Percentiles rank a stretch among this genome's conserved stretches.
Evolutionary conservation across 495 filamentous ascomycete genomes (phyloP).

Genomic region (Penicillium waksmanii): DNA sequence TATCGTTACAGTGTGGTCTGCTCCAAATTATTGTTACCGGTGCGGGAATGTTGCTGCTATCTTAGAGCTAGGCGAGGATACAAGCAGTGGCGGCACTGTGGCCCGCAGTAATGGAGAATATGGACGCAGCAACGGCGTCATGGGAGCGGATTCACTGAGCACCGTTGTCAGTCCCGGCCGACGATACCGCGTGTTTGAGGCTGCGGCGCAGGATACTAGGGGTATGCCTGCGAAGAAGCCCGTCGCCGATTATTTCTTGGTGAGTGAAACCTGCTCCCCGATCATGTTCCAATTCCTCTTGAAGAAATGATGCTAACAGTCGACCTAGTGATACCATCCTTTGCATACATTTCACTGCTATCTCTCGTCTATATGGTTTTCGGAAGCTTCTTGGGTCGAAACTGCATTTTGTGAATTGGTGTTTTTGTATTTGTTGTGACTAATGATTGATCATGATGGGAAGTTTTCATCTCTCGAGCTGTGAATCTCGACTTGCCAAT

Average conservation of each 20-base stretch:
- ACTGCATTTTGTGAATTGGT: slow-evolving; percentile 31
- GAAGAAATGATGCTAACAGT: slow-evolving; percentile 10
- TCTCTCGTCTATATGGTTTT: slow-evolving; percentile 20
- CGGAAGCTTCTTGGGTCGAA: slow-evolving; percentile 18
- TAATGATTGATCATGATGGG: slow-evolving; percentile 36
- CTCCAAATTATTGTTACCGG: slow-evolving; percentile 97
- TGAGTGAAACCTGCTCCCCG: slow-evolving; percentile 27
- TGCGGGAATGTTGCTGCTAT: slow-evolving; percentile 98
- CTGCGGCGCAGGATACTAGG: slow-evolving; percentile 92
- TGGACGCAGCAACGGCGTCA: slow-evolving; percentile 56
- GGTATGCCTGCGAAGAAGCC: slow-evolving; percentile 99
- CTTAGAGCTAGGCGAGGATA: slow-evolving; percentile 88
- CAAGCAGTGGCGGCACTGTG: slow-evolving; percentile 72
- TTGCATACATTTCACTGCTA: slow-evolving; percentile 19
- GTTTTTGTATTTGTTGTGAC: slow-evolving; percentile 22
- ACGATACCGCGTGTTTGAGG: slow-evolving; percentile 94
- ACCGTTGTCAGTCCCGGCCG: slow-evolving; percentile 75
- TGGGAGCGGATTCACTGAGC: slow-evolving; percentile 30
- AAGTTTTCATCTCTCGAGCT: slow-evolving; percentile 11
- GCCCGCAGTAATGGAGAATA: slow-evolving; percentile 81
- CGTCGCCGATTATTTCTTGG: slow-evolving; percentile 94
- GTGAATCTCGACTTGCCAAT: not conserved
- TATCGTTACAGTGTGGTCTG: slow-evolving; percentile 97
- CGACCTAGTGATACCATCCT: slow-evolving; percentile 30
- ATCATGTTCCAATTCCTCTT: not conserved